Base-by-base conservation (phyloP, 2,329 filamentous ascomycete species). In the Diaporthe batatas region DNA sequence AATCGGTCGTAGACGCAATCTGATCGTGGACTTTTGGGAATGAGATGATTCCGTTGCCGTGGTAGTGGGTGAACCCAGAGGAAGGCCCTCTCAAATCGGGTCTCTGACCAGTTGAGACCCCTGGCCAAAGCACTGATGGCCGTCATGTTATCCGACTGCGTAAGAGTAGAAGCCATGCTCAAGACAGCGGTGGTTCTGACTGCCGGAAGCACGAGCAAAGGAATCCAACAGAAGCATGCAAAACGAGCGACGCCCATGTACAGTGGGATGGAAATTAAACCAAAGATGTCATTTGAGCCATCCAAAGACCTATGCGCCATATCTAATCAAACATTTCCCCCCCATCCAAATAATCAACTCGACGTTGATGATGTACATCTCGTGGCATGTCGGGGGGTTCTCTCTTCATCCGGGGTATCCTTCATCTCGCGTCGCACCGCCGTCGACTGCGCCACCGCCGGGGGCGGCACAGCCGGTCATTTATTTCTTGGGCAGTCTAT, bases 321-420 rank as follows among this genome's bases (percentile, higher is more conserved):
- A 25, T 57, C 58, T 57, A 68, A n/a, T n/a, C n/a, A 64, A 68
- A 68, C 25, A 25, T 44, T 29, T 18, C 11, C 29, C 39, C 44
- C 75, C 68, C 75, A 76, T 6, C 39, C 71, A 72, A 73, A 73
- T 75, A 71, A 34, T 64, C 55, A 18, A 42, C 6, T 39, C 34
- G 44, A 34, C 55, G n/a, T 34, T n/a, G n/a, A 25, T 53, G 25
- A 25, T 53, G 25, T 29, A 54, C 34, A 47, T 16, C 36, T 34
- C 68, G 14, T 32, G 1, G 14, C 39, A 42, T 16, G 12, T 18
- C 39, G 39, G 32, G 54, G 54, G 44, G 53, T 29, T 34, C 39
- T 58, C 42, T 49, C 47, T 36, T 23, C 68, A 32, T 54, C 32
- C 11, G 32, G 44, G 32, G 55, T 70, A 70, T 62, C 68, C 68